Base-by-base conservation (phyloP, 106 monocot genomes). In the Dendrobium officinale region DNA sequence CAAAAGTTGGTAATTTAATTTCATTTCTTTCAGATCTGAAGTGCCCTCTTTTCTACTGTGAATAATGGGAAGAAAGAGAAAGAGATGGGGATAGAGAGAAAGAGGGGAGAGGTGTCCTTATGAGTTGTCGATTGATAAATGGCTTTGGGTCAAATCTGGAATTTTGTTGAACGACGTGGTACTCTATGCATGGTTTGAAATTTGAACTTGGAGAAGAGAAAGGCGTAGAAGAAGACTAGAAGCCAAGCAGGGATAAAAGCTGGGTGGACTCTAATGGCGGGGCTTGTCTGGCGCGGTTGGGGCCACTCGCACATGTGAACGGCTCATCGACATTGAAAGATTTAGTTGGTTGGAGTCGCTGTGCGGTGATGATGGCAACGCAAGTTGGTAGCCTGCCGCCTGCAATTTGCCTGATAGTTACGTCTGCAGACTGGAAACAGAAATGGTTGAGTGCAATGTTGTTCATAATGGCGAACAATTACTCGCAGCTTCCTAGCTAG, bases 131-230 rank as follows among this genome's bases (percentile, higher is more conserved):
- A 24, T 66, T n/a, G n/a, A 6, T n/a, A 27, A 66, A 66, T 66
- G 64, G 26, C n/a, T 22, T 24, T 66, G 64, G 64, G 64, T 66
- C 64, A 66, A 66, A n/a, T 66, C 64, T 66, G 64, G 64, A 66
- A 24, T 66, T 66, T 24, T n/a, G 4, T 24, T 26, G 8, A 22
- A 66, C 6, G 64, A 24, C 24, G 64, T 8, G 64, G 64, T 61
- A 61, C 61, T 20, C 61, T 3, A 61, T 22, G 61, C 24, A n/a
- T 7, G n/a, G 64, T 66, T 66, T 66, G 64, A 66, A 7, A 18
- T 58, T 58, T 19, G 4, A 58, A 58, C 58, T 5, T 17, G 58
- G 58, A 19, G 3, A 19, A 58, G 58, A 17, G 58, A 19, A 58
- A 58, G 58, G 58, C 45, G 58, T 58, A 16, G 20, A 16, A 15